Percentiles rank a stretch among this genome's conserved stretches.
phyloP scores from a whole-genome alignment of 306 rosid genomes.

The Abrus pulchellus region DNA sequence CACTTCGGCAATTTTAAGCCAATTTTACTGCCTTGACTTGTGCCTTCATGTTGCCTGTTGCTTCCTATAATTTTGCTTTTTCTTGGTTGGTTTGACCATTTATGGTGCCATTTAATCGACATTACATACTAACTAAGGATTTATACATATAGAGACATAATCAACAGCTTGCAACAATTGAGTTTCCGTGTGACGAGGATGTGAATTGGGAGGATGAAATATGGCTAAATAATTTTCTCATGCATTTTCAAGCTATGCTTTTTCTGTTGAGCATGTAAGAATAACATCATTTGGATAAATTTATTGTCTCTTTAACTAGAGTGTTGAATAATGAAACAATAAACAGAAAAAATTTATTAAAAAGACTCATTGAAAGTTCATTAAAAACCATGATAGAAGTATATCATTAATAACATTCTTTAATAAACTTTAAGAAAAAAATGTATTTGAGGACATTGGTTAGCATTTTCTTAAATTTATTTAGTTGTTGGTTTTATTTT shows the following conservation, averaged over 20 bases:
- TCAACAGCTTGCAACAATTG: too few relatives aligned
- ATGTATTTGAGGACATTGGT: too few relatives aligned
- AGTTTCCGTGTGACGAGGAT: not conserved
- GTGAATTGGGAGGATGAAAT: not conserved
- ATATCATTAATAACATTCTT: too few relatives aligned
- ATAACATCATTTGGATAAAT: not conserved
- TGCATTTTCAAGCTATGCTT: not conserved
- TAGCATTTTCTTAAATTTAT: too few relatives aligned
- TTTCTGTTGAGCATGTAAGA: not conserved
- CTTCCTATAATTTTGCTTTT: not conserved
- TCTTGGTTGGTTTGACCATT: not conserved
- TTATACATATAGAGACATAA: not conserved
- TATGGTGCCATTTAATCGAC: not conserved
- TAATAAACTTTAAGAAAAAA: too few relatives aligned
- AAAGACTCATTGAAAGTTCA: too few relatives aligned
- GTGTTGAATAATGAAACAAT: too few relatives aligned
- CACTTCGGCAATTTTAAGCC: not conserved
- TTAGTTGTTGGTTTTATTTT: not conserved
- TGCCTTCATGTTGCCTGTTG: not conserved
- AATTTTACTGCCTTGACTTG: not conserved
- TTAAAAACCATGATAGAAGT: too few relatives aligned
- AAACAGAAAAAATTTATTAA: too few relatives aligned
- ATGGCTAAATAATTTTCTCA: not conserved
- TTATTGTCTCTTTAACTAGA: not conserved
- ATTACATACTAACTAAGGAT: constrained; percentile 11